phyloP scores from a whole-genome alignment of 176 grass and related monocot genomes.

The Chloris gayana region DNA sequence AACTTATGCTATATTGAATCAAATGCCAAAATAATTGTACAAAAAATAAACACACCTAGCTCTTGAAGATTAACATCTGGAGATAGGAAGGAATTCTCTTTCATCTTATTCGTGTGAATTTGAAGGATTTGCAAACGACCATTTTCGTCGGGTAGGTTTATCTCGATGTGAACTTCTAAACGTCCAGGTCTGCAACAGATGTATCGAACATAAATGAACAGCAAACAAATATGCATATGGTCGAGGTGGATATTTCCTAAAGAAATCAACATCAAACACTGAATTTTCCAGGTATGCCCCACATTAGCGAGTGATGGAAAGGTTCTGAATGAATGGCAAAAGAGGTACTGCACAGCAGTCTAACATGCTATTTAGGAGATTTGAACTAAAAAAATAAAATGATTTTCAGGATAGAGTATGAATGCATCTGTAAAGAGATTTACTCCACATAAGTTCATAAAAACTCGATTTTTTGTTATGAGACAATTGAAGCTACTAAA shows the following conservation, averaged over 20 bases:
- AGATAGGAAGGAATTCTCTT: slow-evolving; percentile 97
- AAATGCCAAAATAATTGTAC: slow-evolving; percentile 19
- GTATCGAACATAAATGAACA: slow-evolving; percentile 31
- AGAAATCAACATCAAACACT: slow-evolving; percentile 13
- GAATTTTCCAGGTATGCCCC: not conserved
- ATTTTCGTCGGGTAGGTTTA: slow-evolving; percentile 98
- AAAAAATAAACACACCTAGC: slow-evolving; percentile 44
- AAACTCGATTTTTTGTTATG: slow-evolving; percentile 14
- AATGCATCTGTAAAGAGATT: slow-evolving; percentile 22
- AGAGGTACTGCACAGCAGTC: not conserved
- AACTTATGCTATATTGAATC: slow-evolving; percentile 12
- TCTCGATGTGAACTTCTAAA: slow-evolving; percentile 98
- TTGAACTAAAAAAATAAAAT: not conserved
- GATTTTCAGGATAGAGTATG: not conserved
- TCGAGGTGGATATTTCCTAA: not conserved
- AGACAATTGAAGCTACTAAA: slow-evolving; percentile 21
- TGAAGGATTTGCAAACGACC: slow-evolving; percentile 96
- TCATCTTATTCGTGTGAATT: slow-evolving; percentile 99
- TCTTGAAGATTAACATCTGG: slow-evolving; percentile 85
- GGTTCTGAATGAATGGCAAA: slow-evolving; percentile 19
- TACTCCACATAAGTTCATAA: slow-evolving; percentile 9
- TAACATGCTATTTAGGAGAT: not conserved
- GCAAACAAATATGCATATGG: slow-evolving; percentile 1
- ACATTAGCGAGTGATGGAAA: slow-evolving; percentile 4
- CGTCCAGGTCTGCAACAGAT: slow-evolving; percentile 72